A percentile compares a stretch with the other conserved stretches of the same genome.
Conservation (phyloP, 73 alveolate species). For the Uronychia setigera region DNA sequence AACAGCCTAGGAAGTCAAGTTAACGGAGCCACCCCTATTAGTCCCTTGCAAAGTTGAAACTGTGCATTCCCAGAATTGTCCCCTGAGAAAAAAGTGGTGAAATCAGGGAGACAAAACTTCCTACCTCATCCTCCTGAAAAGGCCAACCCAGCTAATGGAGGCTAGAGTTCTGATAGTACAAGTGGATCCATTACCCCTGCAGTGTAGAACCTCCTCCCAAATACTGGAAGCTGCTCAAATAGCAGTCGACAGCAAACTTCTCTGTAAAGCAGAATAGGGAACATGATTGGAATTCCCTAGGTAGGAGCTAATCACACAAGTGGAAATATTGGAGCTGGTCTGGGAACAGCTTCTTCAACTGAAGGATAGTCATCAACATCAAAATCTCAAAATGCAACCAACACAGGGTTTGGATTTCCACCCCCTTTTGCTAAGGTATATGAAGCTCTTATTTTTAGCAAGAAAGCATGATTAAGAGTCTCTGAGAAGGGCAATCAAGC, state of each 20-base stretch:
- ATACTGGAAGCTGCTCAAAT: too few species aligned
- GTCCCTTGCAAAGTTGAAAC: background rate
- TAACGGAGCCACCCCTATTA: background rate
- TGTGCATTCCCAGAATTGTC: background rate
- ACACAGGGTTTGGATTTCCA: background rate
- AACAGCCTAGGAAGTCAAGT: background rate
- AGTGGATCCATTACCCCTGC: too few species aligned
- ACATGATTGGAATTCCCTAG: background rate
- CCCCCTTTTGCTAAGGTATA: background rate
- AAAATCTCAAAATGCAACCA: background rate
- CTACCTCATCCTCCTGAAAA: background rate
- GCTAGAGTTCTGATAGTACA: too few species aligned
- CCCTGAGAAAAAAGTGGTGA: background rate
- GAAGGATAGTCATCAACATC: too few species aligned
- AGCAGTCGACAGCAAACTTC: background rate
- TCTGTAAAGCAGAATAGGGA: background rate
- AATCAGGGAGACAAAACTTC: background rate
- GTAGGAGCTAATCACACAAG: too few species aligned
- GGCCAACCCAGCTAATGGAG: background rate
- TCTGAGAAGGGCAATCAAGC: background rate
- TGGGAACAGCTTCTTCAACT: background rate
- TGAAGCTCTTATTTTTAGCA: background rate
- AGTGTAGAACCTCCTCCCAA: too few species aligned
- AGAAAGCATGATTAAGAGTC: background rate
- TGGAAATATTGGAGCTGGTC: background rate